Evolutionary conservation across 805 yeast genomes (phyloP).

Genomic region (Candida patagonica): DNA sequence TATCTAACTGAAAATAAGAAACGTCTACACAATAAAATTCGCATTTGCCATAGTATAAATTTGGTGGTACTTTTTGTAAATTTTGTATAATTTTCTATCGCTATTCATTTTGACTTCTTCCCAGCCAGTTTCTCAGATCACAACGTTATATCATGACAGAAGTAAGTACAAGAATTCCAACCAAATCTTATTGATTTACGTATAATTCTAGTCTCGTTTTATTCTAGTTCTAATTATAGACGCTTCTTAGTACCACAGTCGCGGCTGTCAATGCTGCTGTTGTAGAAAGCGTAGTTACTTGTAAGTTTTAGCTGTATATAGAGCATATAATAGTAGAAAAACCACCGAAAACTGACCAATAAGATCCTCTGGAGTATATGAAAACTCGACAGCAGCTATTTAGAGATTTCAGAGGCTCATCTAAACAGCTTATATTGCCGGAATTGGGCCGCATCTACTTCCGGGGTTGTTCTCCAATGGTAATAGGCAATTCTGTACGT

Average conservation of each 20-base stretch:
- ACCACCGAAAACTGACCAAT: no score
- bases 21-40: no score
- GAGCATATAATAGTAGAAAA: no score
- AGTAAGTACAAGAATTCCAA: neutral
- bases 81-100: no score
- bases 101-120: no score
- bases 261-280: slow-evolving; percentile 32
- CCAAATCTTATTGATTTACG: neutral
- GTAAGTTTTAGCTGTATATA: slow-evolving; percentile 19
- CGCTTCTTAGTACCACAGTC: slow-evolving; percentile 27
- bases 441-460: slow-evolving; percentile 23
- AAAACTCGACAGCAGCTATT: slow-evolving; percentile 30
- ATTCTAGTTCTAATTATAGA: slow-evolving; percentile 8
- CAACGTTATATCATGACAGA: slow-evolving; percentile 1
- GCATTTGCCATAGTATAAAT: no score
- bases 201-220: neutral
- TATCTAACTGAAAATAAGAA: no score
- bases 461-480: slow-evolving; percentile 66
- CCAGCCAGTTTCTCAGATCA: no score
- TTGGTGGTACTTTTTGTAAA: no score
- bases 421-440: neutral
- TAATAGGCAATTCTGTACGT: slow-evolving; percentile 64
- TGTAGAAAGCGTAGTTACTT: slow-evolving; percentile 30
- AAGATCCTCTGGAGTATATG: slow-evolving; percentile 34
- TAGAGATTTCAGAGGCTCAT: slow-evolving; percentile 11